These are phyloP conservation scores for Pestalotiopsis sp. DNA, from an alignment of 2,329 filamentous ascomycete genomes.

Conservation along the genomic window DNA sequence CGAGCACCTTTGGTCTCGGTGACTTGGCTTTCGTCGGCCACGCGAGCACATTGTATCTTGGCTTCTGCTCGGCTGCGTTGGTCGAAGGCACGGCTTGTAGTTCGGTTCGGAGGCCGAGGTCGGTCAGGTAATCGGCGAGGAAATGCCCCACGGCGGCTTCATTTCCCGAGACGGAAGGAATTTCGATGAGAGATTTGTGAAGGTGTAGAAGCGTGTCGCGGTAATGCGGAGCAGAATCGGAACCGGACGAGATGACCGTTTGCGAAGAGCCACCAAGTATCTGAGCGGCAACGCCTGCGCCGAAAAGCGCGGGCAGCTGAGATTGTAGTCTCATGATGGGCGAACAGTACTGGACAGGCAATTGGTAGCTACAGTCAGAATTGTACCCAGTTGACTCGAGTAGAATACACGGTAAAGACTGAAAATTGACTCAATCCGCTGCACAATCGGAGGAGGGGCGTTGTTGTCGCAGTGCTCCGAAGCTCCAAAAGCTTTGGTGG, in stretches of 20 bases:
- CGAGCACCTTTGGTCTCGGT: slow-evolving; percentile 60
- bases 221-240: slow-evolving; percentile 28
- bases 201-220: slow-evolving; percentile 65
- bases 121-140: slow-evolving; percentile 66
- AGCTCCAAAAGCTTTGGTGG: slow-evolving; percentile 4
- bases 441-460: not conserved
- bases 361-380: not conserved
- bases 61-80: slow-evolving; percentile 26
- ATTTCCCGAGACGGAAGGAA: slow-evolving; percentile 70
- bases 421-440: not conserved
- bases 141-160: slow-evolving; percentile 72
- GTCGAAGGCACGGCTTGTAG: slow-evolving; percentile 43
- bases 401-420: not conserved
- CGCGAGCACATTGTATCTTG: slow-evolving; percentile 78
- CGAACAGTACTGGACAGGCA: too few species aligned
- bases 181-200: slow-evolving; percentile 75
- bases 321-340: slow-evolving; percentile 7
- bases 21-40: slow-evolving; percentile 53
- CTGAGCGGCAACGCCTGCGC: not conserved
- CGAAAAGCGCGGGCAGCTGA: slow-evolving; percentile 1
- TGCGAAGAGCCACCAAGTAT: not conserved
- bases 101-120: slow-evolving; percentile 44
- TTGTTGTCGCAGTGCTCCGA: not conserved
- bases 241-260: slow-evolving; percentile 24
- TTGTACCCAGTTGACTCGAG: not conserved